Evolutionary conservation across 2,329 filamentous ascomycete species (phyloP).

Genomic region (Neurospora crassa): DNA sequence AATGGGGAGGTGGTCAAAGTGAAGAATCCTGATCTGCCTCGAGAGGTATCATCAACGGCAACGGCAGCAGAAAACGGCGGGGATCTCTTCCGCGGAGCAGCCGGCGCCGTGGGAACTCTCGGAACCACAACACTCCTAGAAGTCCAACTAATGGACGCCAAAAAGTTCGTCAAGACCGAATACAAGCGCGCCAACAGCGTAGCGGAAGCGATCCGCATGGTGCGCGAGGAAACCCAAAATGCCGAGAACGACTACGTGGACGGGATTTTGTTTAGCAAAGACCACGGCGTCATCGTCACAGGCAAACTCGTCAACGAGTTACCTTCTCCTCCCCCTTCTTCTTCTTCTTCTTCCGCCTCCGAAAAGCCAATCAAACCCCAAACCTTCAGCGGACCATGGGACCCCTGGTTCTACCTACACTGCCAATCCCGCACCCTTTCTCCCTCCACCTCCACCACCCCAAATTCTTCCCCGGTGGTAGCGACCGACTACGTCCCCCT

Average conservation of each 20-base stretch:
- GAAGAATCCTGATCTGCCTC: constrained; percentile 30
- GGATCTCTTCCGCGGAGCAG: constrained; percentile 55
- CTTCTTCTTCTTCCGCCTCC: constrained; percentile 12
- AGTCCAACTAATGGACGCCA: constrained; percentile 51
- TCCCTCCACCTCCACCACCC: too few relatives aligned
- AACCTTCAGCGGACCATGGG: constrained; percentile 46
- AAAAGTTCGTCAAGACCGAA: constrained; percentile 50
- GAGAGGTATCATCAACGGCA: too few relatives aligned
- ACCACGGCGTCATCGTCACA: constrained; percentile 56
- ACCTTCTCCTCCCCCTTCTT: constrained; percentile 8
- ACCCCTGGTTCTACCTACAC: constrained; percentile 73
- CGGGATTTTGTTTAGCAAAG: constrained; percentile 55
- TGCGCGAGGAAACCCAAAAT: constrained; percentile 36
- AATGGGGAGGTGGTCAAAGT: constrained; percentile 53
- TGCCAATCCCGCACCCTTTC: constrained; percentile 29
- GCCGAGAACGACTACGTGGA: constrained; percentile 59
- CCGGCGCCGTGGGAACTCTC: constrained; percentile 58
- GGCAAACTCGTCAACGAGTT: constrained; percentile 50
- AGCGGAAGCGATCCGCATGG: constrained; percentile 35
- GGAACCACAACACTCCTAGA: constrained; percentile 60
- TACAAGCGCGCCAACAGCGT: constrained; percentile 47
- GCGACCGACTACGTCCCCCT: constrained; percentile 52
- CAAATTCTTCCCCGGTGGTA: too few relatives aligned
- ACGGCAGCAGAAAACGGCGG: constrained; percentile 8
- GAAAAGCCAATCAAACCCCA: constrained; percentile 28